A percentile compares a stretch with the other conserved stretches of the same genome.
phyloP scores from a whole-genome alignment of 225 moss, liverwort and hornwort genomes.

The Physcomitrium patens region DNA sequence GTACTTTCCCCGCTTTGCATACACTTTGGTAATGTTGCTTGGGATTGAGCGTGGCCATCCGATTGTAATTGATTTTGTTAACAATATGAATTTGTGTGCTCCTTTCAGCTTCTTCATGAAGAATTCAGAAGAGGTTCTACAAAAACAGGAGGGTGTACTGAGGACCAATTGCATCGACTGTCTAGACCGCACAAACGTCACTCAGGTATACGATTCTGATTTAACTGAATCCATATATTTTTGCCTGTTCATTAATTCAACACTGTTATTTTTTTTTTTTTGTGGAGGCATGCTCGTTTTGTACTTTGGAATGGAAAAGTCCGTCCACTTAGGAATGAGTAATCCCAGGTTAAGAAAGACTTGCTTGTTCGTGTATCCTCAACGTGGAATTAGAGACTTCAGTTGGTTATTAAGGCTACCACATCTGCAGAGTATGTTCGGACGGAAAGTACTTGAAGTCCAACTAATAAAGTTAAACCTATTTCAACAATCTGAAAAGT shows the following conservation, averaged over 20 bases:
- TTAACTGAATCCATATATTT: not conserved
- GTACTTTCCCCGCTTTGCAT: not conserved
- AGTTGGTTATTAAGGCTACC: not conserved
- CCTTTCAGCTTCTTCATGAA: slow-evolving; percentile 63
- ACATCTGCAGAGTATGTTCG: slow-evolving; percentile 68
- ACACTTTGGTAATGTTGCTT: slow-evolving; percentile 19
- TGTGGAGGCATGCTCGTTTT: not conserved
- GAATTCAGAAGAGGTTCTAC: slow-evolving; percentile 52
- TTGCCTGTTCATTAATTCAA: not conserved
- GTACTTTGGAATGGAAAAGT: no score
- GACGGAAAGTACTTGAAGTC: slow-evolving; percentile 61
- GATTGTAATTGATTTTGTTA: not conserved
- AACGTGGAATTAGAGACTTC: not conserved
- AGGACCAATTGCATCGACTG: slow-evolving; percentile 89
- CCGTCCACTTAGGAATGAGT: no score
- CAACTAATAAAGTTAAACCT: slow-evolving; percentile 65
- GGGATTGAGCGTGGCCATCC: not conserved
- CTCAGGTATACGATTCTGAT: slow-evolving; percentile 55
- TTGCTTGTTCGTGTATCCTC: no score
- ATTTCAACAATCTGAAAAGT: slow-evolving; percentile 53
- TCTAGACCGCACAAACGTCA: slow-evolving; percentile 89
- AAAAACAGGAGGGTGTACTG: slow-evolving; percentile 68
- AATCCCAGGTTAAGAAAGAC: no score
- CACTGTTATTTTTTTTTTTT: not conserved
- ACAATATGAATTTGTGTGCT: not conserved